Conservation (phyloP, 495 filamentous ascomycete species). For the Neurospora africana region DNA sequence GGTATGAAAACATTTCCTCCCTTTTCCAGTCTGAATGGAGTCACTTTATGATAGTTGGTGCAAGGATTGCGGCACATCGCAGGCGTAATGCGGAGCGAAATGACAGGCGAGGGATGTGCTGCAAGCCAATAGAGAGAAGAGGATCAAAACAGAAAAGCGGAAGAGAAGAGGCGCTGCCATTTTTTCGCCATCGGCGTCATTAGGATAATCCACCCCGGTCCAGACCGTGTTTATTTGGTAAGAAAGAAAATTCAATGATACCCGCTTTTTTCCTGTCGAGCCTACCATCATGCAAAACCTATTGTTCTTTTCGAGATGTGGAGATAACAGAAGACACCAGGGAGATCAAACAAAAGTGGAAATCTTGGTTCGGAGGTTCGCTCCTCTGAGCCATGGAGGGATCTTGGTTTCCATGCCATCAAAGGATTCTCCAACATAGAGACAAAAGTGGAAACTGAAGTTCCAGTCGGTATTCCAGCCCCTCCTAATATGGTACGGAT, state of each 20-base stretch:
- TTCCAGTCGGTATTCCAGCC: neutral
- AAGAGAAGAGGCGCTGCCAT: constrained; percentile 9
- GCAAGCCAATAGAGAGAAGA: neutral
- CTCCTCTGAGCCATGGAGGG: neutral
- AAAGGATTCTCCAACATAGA: neutral
- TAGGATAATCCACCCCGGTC: constrained; percentile 18
- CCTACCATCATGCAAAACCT: neutral
- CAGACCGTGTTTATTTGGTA: constrained; percentile 20
- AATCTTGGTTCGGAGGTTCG: neutral
- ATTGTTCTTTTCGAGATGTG: neutral
- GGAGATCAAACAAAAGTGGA: neutral
- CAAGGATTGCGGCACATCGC: neutral
- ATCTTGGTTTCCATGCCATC: neutral
- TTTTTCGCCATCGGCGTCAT: constrained; percentile 10
- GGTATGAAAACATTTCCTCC: neutral
- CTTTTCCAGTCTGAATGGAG: constrained; percentile 5
- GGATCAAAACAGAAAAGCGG: neutral
- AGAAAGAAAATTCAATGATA: neutral
- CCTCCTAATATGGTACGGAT: neutral
- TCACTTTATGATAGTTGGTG: neutral
- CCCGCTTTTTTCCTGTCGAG: neutral
- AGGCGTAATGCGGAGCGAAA: neutral
- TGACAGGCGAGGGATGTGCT: neutral
- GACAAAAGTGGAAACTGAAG: neutral
- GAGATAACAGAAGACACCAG: neutral